Evolutionary conservation across 1,139 yeast genomes (phyloP), one percentile per base, ranked within the genome.

Genomic region (Hansenula lynferdii): DNA sequence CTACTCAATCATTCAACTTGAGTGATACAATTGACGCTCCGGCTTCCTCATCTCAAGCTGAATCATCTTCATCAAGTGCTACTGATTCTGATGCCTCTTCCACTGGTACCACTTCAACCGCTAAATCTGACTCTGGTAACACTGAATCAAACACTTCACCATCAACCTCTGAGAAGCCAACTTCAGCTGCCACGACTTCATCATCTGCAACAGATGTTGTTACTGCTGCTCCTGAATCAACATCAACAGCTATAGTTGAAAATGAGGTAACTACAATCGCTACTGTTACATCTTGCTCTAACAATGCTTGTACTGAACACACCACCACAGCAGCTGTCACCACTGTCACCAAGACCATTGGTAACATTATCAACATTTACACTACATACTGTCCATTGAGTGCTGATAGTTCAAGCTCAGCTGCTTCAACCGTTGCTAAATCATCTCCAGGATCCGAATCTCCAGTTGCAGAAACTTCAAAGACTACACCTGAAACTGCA

Each of bases 311-410:
- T 25, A 14, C 34, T 17, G 20, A 26, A 25, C 17, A 29, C 9
- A 19, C 30, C 3, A 33, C 40, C 6, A 22, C 40, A 7, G 40
- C 29, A 20, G 31, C 22, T 15, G 33, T 33, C n/a, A 23, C 30
- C 10, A 33, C 34, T 16, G 27, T 28, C 5, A 37, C 40, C 20
- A 23, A 28, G 24, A 34, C 34, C 4, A 24, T 37, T 25, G 37
- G 34, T 21, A 34, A 34, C 25, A 31, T 34, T 17, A 32, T 37
- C n/a, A 22, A 30, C 12, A 14, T 34, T n/a, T 37, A 37, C 37
- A 37, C 40, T 17, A 37, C 40, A 25, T 37, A 37, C 15, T 37
- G 40, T 37, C 40, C 40, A 29, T 34, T 37, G 12, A 34, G 27
- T 4, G 20, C 28, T 24, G 34, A 33, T 4, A 12, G 14, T 19